Evolutionary conservation across 2,329 filamentous ascomycete species (phyloP).

Genomic region (Fusarium secorum): DNA sequence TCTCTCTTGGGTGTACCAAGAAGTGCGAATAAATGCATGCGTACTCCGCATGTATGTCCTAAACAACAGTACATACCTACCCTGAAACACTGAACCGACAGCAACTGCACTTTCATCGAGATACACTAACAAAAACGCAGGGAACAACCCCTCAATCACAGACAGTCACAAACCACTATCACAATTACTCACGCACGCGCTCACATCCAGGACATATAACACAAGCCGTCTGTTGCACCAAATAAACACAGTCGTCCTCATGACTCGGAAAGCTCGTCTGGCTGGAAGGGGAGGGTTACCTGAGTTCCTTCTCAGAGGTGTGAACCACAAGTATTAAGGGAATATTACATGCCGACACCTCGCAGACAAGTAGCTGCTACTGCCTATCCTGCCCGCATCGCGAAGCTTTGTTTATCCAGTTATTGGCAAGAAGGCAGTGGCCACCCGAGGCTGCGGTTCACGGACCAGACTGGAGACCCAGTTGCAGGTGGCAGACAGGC

Average conservation of each 20-base stretch:
- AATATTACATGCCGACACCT: neutral
- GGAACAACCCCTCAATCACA: neutral
- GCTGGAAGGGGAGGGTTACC: slow-evolving; percentile 12
- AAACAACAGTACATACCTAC: neutral
- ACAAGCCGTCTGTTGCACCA: slow-evolving; percentile 23
- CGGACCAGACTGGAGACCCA: slow-evolving; percentile 16
- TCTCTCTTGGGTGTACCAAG: neutral
- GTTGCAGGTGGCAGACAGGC: slow-evolving; percentile 7
- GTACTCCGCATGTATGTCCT: slow-evolving; percentile 14
- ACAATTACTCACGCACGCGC: slow-evolving; percentile 1
- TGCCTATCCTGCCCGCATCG: neutral
- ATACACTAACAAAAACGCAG: slow-evolving; percentile 9
- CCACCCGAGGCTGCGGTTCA: slow-evolving; percentile 28
- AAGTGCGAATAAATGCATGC: slow-evolving; percentile 21
- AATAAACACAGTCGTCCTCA: slow-evolving; percentile 12
- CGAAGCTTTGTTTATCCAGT: neutral
- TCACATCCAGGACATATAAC: neutral
- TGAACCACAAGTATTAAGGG: slow-evolving; percentile 11
- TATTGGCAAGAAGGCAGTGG: slow-evolving; percentile 12
- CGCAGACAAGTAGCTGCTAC: neutral
- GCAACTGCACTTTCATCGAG: neutral
- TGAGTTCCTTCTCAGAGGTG: neutral
- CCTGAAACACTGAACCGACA: slow-evolving; percentile 16
- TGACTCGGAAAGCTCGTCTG: slow-evolving; percentile 23
- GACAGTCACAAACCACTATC: slow-evolving; percentile 14